Evolutionary conservation across 768 basidiomycete species (phyloP), one percentile per base, ranked within the genome.

Genomic region (Termitomyces titanicus): DNA sequence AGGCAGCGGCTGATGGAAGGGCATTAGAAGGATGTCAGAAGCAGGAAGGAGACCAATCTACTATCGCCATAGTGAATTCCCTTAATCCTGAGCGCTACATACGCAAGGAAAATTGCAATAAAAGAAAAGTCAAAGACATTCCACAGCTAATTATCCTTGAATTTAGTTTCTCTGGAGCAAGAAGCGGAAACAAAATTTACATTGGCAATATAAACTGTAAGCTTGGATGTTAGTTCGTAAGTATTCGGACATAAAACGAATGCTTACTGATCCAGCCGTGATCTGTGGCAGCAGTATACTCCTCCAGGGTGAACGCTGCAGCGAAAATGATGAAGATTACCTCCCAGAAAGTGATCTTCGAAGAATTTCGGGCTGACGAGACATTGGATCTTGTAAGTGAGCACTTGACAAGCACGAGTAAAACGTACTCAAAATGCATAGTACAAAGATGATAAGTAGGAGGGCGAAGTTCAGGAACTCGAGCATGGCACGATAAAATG

Each of bases 61-160:
- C 85, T 64, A 61, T 92, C 77, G 27, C 72, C 64, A 53, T 71
- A 61, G 13, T 74, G 63, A 13, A 94, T 71, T 0, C 89, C 92
- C 60, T 80, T 79, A 47, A 84, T 70, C 40, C 93, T 81, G 55
- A 92, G 70, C 7, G 68, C 76, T 3, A 88, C 65, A 66, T 91
- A 96, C 7, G 75, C 75, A 24, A 89, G 63, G 68, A 89, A 92
- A 46, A 93, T 75, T 24, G 83, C 55, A 57, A 85, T 78, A 66
- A 92, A 92, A 0, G 81, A 78, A 22, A 88, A 85, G 69, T 92
- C 94, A 61, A 95, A 93, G 5, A 84, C 86, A 65, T 94, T 95
- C 94, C 94, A 96, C 59, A 94, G 84, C 90, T 94, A 61, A 18
- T 47, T 15, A 39, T 25, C 17, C 47, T 50, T 25, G 33, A 43